A percentile compares a stretch with the other conserved stretches of the same genome.
phyloP scores from a whole-genome alignment of 2,329 filamentous ascomycete genomes.

The Pyrenochaeta sp. region DNA sequence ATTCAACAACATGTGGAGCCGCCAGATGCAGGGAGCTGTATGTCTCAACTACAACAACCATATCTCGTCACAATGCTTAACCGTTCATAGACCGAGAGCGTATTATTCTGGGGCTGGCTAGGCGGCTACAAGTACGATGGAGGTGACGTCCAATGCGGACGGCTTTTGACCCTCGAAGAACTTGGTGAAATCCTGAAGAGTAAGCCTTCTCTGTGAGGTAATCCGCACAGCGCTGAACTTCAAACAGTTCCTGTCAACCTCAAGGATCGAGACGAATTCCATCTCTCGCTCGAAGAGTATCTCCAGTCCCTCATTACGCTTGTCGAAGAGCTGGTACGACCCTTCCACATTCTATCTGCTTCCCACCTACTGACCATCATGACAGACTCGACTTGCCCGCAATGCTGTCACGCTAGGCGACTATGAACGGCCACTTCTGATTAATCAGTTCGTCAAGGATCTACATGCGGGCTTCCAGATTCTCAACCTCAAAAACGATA shows the following conservation, averaged over 20 bases:
- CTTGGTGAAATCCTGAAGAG: constrained; percentile 80
- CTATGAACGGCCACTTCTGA: constrained; percentile 83
- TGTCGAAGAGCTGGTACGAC: constrained; percentile 80
- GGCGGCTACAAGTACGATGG: constrained; percentile 71
- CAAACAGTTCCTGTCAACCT: constrained; percentile 85
- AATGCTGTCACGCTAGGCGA: constrained; percentile 95
- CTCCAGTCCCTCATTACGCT: constrained; percentile 86
- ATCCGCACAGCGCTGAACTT: constrained; percentile 11
- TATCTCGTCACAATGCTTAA: constrained; percentile 10
- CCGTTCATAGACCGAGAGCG: constrained; percentile 60
- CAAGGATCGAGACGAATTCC: constrained; percentile 89
- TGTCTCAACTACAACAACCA: constrained; percentile 32
- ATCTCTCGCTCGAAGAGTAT: constrained; percentile 97
- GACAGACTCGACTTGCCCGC: constrained; percentile 80
- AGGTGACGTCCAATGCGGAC: constrained; percentile 63
- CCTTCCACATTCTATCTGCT: background rate
- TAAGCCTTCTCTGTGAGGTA: constrained; percentile 48
- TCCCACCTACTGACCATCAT: constrained; percentile 9
- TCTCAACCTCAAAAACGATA: constrained; percentile 96
- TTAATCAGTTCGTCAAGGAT: constrained; percentile 93
- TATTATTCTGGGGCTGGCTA: constrained; percentile 76
- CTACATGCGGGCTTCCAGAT: constrained; percentile 96
- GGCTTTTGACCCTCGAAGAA: constrained; percentile 86
- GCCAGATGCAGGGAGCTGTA: constrained; percentile 82
- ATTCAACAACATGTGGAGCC: constrained; percentile 89